Conservation (phyloP, 768 basidiomycete species). For the Rhodosporidiobolus sp. region DNA sequence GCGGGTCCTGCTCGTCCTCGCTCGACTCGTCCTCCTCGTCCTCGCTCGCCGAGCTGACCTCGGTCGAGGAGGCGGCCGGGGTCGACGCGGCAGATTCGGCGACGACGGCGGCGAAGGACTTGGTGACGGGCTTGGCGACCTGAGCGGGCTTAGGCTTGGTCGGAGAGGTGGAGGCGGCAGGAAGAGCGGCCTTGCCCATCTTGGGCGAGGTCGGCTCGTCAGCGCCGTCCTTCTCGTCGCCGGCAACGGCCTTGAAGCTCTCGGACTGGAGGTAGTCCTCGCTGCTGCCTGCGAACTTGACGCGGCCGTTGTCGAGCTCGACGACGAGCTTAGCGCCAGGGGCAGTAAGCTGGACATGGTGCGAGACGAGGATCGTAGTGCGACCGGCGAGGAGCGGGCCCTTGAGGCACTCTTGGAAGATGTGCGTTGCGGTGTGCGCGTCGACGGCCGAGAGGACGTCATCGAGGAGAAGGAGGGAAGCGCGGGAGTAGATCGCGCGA, state of each 20-base stretch:
- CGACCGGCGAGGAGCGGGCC: constrained; percentile 73
- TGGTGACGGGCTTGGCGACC: not conserved
- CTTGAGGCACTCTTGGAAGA: constrained; percentile 57
- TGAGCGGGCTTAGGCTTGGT: constrained; percentile 5
- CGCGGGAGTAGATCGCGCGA: constrained; percentile 77
- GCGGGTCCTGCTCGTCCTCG: constrained; percentile 13
- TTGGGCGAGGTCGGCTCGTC: constrained; percentile 10
- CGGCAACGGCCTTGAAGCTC: constrained; percentile 27
- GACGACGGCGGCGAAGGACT: constrained; percentile 30
- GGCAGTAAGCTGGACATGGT: constrained; percentile 86
- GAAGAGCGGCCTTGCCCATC: not conserved
- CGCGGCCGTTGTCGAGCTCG: constrained; percentile 39
- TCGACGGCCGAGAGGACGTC: constrained; percentile 68
- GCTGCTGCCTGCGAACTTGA: constrained; percentile 27
- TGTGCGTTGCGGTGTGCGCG: constrained; percentile 81
- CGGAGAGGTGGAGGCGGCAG: constrained; percentile 29
- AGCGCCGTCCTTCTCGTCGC: constrained; percentile 33
- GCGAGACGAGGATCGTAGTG: constrained; percentile 84
- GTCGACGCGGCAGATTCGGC: not conserved
- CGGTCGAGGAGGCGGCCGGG: constrained; percentile 15
- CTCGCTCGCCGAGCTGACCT: constrained; percentile 34
- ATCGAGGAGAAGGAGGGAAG: constrained; percentile 70
- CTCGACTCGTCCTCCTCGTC: constrained; percentile 25
- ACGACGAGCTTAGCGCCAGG: constrained; percentile 58
- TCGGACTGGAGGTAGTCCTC: constrained; percentile 32